Evolutionary conservation across 2,329 filamentous ascomycete species (phyloP).

Genomic region (Hymenoscyphus fructigenus): DNA sequence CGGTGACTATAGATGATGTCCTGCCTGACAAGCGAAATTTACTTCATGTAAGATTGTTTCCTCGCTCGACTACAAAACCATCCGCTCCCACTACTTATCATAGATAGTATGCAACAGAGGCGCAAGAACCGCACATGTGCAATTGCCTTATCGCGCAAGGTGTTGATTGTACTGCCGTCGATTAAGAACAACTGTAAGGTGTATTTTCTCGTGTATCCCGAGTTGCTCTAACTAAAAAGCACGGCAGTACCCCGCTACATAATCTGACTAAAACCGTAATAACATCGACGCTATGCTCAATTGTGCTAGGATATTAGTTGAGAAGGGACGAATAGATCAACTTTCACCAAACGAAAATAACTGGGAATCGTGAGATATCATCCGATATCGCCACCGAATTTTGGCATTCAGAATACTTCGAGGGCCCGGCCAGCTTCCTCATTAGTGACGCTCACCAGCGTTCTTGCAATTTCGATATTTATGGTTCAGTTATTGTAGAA

Average conservation of each 20-base stretch:
- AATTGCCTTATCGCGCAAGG: background rate
- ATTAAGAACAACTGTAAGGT: background rate
- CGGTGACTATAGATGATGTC: background rate
- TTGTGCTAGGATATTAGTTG: background rate
- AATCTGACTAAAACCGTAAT: background rate
- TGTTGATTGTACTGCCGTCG: background rate
- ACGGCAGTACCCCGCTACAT: background rate
- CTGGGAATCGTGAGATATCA: background rate
- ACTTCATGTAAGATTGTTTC: background rate
- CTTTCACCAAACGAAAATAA: background rate
- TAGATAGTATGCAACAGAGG: background rate
- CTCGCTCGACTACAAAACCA: background rate
- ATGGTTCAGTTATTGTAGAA: background rate
- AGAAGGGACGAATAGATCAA: background rate
- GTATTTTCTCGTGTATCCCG: background rate
- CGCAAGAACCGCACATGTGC: background rate
- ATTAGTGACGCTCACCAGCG: background rate
- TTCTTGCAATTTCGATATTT: background rate
- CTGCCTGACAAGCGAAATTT: background rate
- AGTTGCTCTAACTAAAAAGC: background rate
- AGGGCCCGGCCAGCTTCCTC: background rate
- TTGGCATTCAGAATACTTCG: background rate
- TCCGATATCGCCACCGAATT: background rate
- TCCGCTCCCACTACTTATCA: background rate
- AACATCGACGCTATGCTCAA: background rate